A percentile compares a stretch with the other conserved stretches of the same genome.
These are phyloP conservation scores for Mrakia blollopis DNA, from an alignment of 768 basidiomycete genomes.

Conservation along the genomic window DNA sequence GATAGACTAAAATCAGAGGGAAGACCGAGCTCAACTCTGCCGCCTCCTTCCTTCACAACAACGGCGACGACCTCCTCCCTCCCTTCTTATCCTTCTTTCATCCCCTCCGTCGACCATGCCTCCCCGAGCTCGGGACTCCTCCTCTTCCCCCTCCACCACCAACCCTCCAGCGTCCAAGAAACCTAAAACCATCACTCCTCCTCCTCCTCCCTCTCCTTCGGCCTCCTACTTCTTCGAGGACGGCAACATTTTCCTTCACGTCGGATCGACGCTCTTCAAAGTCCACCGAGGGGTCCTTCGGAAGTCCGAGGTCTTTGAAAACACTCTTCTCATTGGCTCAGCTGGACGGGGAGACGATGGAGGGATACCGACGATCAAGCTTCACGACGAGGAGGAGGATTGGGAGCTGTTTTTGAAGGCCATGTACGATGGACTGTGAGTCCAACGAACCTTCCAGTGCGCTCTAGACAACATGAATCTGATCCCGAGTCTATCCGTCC, in stretches of 20 bases:
- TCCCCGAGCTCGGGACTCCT: too few species aligned
- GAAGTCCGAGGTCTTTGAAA: background rate
- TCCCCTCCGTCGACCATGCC: too few species aligned
- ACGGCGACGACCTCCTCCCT: too few species aligned
- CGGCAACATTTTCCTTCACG: background rate
- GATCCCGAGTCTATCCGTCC: too few species aligned
- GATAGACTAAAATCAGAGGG: too few species aligned
- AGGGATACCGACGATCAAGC: background rate
- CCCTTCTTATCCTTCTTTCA: too few species aligned
- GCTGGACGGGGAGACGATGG: background rate
- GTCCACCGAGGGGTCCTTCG: background rate
- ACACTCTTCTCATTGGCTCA: background rate
- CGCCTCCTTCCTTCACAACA: too few species aligned
- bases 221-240: background rate
- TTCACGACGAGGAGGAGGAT: background rate
- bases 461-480: too few species aligned
- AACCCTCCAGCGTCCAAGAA: background rate
- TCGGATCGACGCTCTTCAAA: background rate
- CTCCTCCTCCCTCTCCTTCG: background rate
- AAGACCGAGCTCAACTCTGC: background rate
- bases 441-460: too few species aligned
- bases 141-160: too few species aligned
- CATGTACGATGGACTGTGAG: background rate
- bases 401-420: background rate
- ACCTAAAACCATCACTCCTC: background rate